Percentiles rank a stretch among this genome's conserved stretches.
Evolutionary conservation across 1,284 basidiomycete species (phyloP).

Genomic region (Amylostereum areolatum): DNA sequence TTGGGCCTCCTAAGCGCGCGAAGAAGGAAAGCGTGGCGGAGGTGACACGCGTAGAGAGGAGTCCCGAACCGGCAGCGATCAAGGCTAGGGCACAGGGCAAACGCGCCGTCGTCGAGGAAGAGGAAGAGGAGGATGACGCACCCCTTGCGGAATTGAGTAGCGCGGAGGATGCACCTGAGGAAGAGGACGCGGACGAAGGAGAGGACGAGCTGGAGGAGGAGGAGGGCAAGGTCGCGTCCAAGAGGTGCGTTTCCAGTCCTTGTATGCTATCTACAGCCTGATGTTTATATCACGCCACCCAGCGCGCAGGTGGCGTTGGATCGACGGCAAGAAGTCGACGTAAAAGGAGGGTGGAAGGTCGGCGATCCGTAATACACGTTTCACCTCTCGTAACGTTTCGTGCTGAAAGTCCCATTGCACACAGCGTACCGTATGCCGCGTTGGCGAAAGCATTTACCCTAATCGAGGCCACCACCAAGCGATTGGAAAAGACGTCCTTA

Average conservation of each 20-base stretch:
- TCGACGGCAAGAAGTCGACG: constrained; percentile 66
- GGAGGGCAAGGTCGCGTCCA: constrained; percentile 48
- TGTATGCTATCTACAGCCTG: not conserved
- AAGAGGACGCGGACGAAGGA: constrained; percentile 32
- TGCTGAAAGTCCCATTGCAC: constrained; percentile 6
- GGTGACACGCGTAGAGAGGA: not conserved
- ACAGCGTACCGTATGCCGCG: constrained; percentile 90
- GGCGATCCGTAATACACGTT: constrained; percentile 70
- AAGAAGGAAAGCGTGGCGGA: not conserved
- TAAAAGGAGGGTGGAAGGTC: constrained; percentile 81
- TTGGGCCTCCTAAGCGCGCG: too few relatives aligned
- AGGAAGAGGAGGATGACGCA: constrained; percentile 15
- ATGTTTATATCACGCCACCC: constrained; percentile 1
- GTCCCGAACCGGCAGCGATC: constrained; percentile 2
- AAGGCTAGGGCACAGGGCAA: constrained; percentile 30
- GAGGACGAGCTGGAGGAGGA: constrained; percentile 50
- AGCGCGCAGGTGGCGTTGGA: constrained; percentile 71
- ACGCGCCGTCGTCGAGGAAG: constrained; percentile 20
- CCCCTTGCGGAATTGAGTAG: constrained; percentile 3
- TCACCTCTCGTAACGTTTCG: not conserved
- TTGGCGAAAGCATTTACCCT: constrained; percentile 84
- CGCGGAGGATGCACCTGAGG: constrained; percentile 6
- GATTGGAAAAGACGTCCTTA: constrained; percentile 87
- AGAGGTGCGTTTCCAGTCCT: constrained; percentile 44
- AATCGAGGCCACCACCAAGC: constrained; percentile 95